Conservation (phyloP, 2,329 filamentous ascomycete species). For the Fragosphaeria purpurea region DNA sequence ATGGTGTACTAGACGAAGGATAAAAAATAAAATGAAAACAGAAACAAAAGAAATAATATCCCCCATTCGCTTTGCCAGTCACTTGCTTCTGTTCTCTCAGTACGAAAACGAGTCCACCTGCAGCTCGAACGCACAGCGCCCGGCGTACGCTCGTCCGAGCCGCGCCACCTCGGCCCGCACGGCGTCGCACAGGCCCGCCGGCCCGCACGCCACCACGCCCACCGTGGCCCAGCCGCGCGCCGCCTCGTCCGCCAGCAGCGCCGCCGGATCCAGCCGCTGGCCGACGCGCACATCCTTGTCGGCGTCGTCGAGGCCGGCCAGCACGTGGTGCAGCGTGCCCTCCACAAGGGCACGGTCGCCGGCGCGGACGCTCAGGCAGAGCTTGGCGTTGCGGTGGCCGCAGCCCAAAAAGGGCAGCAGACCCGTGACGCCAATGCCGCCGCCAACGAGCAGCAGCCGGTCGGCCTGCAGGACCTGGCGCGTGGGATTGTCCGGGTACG, state of each 20-base stretch:
- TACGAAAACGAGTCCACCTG: slow-evolving; percentile 14
- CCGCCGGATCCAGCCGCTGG: slow-evolving; percentile 21
- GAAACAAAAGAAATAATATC: not conserved
- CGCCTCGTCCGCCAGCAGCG: slow-evolving; percentile 22
- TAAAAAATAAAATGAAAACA: not conserved
- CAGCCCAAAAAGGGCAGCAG: slow-evolving; percentile 24
- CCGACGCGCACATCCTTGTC: slow-evolving; percentile 28
- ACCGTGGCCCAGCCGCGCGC: slow-evolving; percentile 19
- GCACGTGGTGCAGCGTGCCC: slow-evolving; percentile 17
- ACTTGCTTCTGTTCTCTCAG: not conserved
- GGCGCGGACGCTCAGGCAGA: slow-evolving; percentile 12
- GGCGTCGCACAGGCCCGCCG: slow-evolving; percentile 29
- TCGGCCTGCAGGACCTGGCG: slow-evolving; percentile 21
- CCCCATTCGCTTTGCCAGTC: too few species aligned
- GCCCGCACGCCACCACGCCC: slow-evolving; percentile 32
- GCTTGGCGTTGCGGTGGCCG: slow-evolving; percentile 25
- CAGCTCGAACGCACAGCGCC: slow-evolving; percentile 7
- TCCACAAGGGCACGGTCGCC: too few species aligned
- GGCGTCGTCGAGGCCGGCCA: slow-evolving; percentile 12
- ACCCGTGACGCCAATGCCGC: slow-evolving; percentile 39
- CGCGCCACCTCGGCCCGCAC: slow-evolving; percentile 22
- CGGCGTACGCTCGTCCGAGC: not conserved
- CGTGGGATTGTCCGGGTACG: slow-evolving; percentile 22
- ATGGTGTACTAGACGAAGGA: not conserved
- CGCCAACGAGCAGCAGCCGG: slow-evolving; percentile 31